Percentiles rank a stretch among this genome's conserved stretches.
phyloP scores from a whole-genome alignment of 257 asterid species.

The Buddleja alternifolia region DNA sequence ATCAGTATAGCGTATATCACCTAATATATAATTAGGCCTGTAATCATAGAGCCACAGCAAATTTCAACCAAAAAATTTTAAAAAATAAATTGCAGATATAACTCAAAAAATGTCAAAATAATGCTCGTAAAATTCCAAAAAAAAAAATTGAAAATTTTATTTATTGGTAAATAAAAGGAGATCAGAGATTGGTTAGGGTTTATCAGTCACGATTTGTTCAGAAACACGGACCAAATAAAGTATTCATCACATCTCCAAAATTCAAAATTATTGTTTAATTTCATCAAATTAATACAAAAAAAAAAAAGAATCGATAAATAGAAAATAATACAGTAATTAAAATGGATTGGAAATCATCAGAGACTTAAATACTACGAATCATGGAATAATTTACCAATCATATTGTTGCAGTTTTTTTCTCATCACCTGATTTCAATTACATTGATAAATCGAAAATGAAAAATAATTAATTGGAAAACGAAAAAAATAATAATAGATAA shows the following conservation, averaged over 20 bases:
- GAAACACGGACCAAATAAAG: constrained; percentile 77
- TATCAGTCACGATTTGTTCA: constrained; percentile 60
- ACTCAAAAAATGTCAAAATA: background rate
- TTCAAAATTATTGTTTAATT: background rate
- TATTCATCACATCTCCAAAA: constrained; percentile 57
- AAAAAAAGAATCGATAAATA: no score
- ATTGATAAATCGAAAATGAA: background rate
- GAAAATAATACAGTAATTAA: background rate
- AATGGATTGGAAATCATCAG: constrained; percentile 53
- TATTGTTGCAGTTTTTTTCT: constrained; percentile 63
- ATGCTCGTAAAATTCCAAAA: no score
- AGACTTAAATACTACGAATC: constrained; percentile 86
- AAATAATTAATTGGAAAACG: background rate
- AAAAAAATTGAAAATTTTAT: background rate
- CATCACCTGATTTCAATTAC: constrained; percentile 56
- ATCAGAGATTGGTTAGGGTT: constrained; percentile 61
- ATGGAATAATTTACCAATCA: constrained; percentile 43
- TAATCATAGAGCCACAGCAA: constrained; percentile 43
- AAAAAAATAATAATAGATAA: background rate
- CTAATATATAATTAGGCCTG: constrained; percentile 36
- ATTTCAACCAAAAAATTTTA: no score
- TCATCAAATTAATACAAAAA: background rate
- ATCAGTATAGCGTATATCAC: constrained; percentile 73
- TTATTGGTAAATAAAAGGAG: constrained; percentile 27
- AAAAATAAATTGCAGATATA: background rate